Evolutionary conservation across 441 rosid species (phyloP), one percentile per base, ranked within the genome.

Genomic region (Populus hybrid): DNA sequence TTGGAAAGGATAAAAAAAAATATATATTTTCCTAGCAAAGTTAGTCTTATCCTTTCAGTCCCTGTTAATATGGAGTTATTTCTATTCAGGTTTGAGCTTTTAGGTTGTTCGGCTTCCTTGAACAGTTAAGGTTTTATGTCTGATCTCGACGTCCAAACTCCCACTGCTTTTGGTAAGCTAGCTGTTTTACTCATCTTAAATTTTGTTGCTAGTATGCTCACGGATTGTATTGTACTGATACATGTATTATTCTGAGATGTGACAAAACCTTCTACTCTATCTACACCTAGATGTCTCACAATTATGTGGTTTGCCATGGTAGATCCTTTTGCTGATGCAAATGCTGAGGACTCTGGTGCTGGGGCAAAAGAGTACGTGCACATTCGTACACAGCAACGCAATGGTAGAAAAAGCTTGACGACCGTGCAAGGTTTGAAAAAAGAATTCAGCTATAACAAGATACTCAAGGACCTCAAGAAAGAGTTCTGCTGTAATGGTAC

Each of bases 401-500:
- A 91, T 80, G 98, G 97, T 81, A 89, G 97, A 85, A 95, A 92
- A 83, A 93, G 97, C 86, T 84, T 95, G 90, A 95, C 99, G 28
- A 95, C 97, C n/a, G 97, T 95, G 73, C 95, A 95, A 83, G 98
- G 98, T 68, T 82, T 92, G 89, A 93, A 92, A 89, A 91, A 95
- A 86, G 95, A 92, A 75, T 93, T 88, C 80, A 93, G 98, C 84
- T 95, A 95, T 77, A 91, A 79, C 85, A 95, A 93, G 86, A 93
- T 93, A 70, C 96, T 95, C 30, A 92, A 92, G 87, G 99, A 93
- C 87, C 94, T 93, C 72, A 95, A 93, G 90, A 95, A 95, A 77
- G 98, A 91, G 72, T 93, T 95, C 80, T 93, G 97, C 87, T 95
- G 98, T 88, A 95, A 93, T 91, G 98, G 98, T 18, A 92, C 97